phyloP scores from a whole-genome alignment of 495 filamentous ascomycete genomes.

The Daldinia concentrica region DNA sequence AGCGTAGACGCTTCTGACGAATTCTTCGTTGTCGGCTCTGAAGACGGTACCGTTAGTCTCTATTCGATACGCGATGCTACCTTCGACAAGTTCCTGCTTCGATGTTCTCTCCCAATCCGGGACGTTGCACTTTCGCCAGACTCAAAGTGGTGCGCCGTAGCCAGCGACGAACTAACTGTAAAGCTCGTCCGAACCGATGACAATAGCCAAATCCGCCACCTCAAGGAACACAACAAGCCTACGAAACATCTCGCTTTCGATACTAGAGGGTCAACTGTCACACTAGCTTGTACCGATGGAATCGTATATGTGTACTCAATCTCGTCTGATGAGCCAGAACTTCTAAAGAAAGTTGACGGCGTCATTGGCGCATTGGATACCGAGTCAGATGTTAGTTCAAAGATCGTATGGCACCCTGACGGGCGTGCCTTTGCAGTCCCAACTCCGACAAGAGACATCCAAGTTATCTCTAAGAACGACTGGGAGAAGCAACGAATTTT shows the following conservation, averaged over 20 bases:
- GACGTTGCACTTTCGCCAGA: conserved; percentile 87
- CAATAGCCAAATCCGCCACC: conserved; percentile 73
- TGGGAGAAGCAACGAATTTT: conserved; percentile 87
- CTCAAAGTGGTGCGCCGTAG: conserved; percentile 88
- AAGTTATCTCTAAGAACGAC: conserved; percentile 83
- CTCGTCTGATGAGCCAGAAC: conserved; percentile 77
- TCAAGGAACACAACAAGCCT: conserved; percentile 83
- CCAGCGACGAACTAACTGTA: conserved; percentile 92
- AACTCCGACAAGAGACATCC: conserved; percentile 84
- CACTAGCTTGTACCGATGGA: conserved; percentile 89
- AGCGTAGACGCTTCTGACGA: conserved; percentile 81
- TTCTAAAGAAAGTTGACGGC: conserved; percentile 84
- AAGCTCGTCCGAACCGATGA: conserved; percentile 86
- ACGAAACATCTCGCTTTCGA: conserved; percentile 92
- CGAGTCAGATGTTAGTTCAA: conserved; percentile 78
- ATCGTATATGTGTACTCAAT: conserved; percentile 89
- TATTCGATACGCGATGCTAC: conserved; percentile 80
- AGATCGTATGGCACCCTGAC: conserved; percentile 91
- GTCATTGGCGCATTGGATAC: conserved; percentile 81
- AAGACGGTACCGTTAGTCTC: conserved; percentile 91
- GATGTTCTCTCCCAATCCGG: conserved; percentile 82
- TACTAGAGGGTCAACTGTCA: conserved; percentile 75
- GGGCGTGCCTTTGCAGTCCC: conserved; percentile 88
- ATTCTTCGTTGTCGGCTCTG: conserved; percentile 85
- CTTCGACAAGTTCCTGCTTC: conserved; percentile 81